Conservation (phyloP, 768 basidiomycete genomes). For the Neoboletus brunneissimus region DNA sequence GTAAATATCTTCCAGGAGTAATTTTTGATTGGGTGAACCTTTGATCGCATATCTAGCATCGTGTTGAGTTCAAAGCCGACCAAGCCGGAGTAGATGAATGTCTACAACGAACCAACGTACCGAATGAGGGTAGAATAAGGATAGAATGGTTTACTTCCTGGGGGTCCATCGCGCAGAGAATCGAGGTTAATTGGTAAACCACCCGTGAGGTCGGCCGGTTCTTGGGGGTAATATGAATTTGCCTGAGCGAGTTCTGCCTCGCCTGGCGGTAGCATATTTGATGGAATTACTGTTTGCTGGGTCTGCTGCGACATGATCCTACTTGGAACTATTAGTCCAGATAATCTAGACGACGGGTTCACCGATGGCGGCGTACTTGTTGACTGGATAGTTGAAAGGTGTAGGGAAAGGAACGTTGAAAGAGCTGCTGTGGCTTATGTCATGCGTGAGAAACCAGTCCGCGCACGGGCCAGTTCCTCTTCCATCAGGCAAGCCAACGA, state of each 20-base stretch:
- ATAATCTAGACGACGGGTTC: constrained; percentile 10
- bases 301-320: constrained; percentile 48
- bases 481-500: constrained; percentile 25
- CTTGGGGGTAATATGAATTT: constrained; percentile 68
- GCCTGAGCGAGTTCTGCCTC: constrained; percentile 52
- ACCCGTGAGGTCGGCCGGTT: constrained; percentile 75
- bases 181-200: constrained; percentile 85
- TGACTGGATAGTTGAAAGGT: constrained; percentile 26
- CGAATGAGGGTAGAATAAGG: constrained; percentile 89
- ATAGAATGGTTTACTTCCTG: constrained; percentile 88
- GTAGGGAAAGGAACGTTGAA: constrained; percentile 32
- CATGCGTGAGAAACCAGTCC: constrained; percentile 38
- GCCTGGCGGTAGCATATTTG: constrained; percentile 57
- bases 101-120: constrained; percentile 41
- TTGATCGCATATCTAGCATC: constrained; percentile 79
- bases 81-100: background rate
- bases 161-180: constrained; percentile 81
- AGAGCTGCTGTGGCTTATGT: constrained; percentile 57
- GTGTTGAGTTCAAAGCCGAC: constrained; percentile 1
- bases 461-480: constrained; percentile 56
- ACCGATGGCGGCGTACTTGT: constrained; percentile 20
- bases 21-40: constrained; percentile 82
- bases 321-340: constrained; percentile 3
- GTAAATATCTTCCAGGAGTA: constrained; percentile 86
- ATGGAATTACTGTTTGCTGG: constrained; percentile 55